Base-by-base conservation (phyloP, 2,329 filamentous ascomycete species). In the Aureobasidium namibiae region DNA sequence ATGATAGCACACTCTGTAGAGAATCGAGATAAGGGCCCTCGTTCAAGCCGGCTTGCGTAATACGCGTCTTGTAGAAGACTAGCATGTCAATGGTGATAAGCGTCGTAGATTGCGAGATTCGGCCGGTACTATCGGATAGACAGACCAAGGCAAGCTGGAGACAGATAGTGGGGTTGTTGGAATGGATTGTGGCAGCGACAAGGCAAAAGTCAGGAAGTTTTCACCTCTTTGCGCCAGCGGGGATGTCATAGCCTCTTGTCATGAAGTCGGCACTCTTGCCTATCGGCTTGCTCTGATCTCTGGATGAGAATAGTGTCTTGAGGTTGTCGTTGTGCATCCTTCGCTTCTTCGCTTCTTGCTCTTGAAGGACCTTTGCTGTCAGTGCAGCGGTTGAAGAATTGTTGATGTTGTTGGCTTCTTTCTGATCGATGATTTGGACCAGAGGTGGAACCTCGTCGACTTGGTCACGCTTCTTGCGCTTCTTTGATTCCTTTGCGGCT, bases 341-440 rank as follows among this genome's bases (percentile, higher is more conserved):
- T 65, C 86, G 78, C 75, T 92, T 96, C 64, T 90, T 91, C 67
- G 88, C 85, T 53, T 92, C 88, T 70, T 96, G 90, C 67, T 97
- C 92, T 24, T 88, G 87, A 26, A 97, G 72, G 0, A 99, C 92
- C 65, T 86, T 91, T 0, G 88, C 89, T 0, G 92, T 95, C 44
- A 99, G 75, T 3, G 85, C 88, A 0, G 92, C 92, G 0, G 94
- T 94, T 59, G 89, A 82, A 0, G 89, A 79, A 66, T 97, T 95
- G 71, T 96, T 96, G 72, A 97, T 96, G 11, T 87, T 84, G 56
- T 79, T 74, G 29, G 39, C 46, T 5, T 63, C 52, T 23, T 61
- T 61, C 54, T 61, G 60, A 24, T 56, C 54, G 4, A 18, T 33
- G 9, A 31, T 24, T 2, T 33, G 16, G 1, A 57, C 34, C 16